phyloP scores from a whole-genome alignment of 768 basidiomycete genomes.

The Amanita jacksonii region DNA sequence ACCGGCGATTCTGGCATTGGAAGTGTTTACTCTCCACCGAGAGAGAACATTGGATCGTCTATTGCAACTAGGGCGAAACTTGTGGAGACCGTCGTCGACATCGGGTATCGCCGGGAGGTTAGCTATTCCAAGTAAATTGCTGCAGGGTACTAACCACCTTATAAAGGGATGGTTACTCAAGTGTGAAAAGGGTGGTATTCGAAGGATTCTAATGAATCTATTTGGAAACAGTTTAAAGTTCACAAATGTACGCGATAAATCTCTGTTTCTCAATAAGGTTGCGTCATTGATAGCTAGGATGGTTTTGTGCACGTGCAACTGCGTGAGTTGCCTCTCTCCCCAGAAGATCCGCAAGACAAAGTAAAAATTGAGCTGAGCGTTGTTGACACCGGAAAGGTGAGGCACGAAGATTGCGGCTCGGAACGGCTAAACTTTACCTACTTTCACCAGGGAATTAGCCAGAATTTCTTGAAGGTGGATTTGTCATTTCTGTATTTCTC shows the following conservation, averaged over 20 bases:
- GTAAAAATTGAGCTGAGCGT: slow-evolving; percentile 79
- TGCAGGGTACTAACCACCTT: neutral
- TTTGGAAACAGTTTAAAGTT: slow-evolving; percentile 94
- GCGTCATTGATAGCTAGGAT: slow-evolving; percentile 32
- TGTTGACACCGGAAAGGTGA: slow-evolving; percentile 81
- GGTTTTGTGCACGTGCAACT: slow-evolving; percentile 84
- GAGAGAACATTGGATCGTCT: slow-evolving; percentile 36
- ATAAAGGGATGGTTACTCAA: slow-evolving; percentile 74
- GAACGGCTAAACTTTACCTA: neutral
- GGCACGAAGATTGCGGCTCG: slow-evolving; percentile 3
- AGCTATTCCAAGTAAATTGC: slow-evolving; percentile 11
- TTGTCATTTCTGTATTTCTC: neutral
- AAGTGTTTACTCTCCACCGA: slow-evolving; percentile 84
- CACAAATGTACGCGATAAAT: slow-evolving; percentile 48
- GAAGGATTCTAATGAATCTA: slow-evolving; percentile 88
- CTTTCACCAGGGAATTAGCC: slow-evolving; percentile 66
- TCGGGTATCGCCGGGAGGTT: slow-evolving; percentile 64
- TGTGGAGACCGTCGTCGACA: slow-evolving; percentile 86
- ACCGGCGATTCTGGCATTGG: slow-evolving; percentile 75
- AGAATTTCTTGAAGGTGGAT: slow-evolving; percentile 78
- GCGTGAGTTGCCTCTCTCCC: slow-evolving; percentile 55
- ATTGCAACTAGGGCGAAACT: slow-evolving; percentile 34
- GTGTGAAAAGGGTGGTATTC: slow-evolving; percentile 88
- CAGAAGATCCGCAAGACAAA: slow-evolving; percentile 43
- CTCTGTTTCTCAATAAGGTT: neutral